Percentiles rank a stretch among this genome's conserved stretches.
Evolutionary conservation across 1,139 yeast species (phyloP).

Genomic region (Pichiaceae sp.): DNA sequence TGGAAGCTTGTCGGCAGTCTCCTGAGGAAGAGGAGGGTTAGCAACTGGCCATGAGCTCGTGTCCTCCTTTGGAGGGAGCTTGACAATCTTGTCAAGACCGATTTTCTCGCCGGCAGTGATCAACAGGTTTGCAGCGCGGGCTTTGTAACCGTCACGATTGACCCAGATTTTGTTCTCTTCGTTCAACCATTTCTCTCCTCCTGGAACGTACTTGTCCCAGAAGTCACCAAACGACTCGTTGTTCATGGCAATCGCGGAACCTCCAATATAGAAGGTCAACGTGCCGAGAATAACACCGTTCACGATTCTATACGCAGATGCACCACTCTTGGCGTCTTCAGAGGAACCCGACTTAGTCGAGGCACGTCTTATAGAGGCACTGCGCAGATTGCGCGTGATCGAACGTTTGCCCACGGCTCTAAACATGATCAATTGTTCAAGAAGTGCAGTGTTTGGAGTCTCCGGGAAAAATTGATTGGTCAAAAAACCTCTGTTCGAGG

Average conservation of each 20-base stretch:
- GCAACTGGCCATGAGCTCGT: conserved; percentile 1
- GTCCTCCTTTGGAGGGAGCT: conserved; percentile 35
- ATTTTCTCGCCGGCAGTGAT: conserved; percentile 21
- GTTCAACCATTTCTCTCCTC: conserved; percentile 45
- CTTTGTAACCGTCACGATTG: conserved; percentile 26
- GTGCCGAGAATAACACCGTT: conserved; percentile 23
- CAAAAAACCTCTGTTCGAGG: no score
- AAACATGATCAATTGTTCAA: background rate
- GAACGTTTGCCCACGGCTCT: background rate
- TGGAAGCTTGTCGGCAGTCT: conserved; percentile 2
- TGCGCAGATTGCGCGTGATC: background rate
- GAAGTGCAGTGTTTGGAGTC: background rate
- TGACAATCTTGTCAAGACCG: conserved; percentile 32
- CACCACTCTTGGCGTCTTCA: background rate
- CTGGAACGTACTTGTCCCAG: conserved; percentile 54
- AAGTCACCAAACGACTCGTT: conserved; percentile 36
- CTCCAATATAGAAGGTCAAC: conserved; percentile 29
- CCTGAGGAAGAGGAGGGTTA: conserved; percentile 3
- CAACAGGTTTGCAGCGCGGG: conserved; percentile 9
- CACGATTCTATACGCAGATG: background rate
- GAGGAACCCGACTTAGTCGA: background rate
- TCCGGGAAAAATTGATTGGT: no score
- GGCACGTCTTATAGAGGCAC: background rate
- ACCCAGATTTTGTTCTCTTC: conserved; percentile 34
- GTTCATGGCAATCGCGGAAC: conserved; percentile 33